Percentiles rank a stretch among this genome's conserved stretches.
Evolutionary conservation across 1,139 yeast species (phyloP).

Genomic region (Wickerhamiella pararugosa): DNA sequence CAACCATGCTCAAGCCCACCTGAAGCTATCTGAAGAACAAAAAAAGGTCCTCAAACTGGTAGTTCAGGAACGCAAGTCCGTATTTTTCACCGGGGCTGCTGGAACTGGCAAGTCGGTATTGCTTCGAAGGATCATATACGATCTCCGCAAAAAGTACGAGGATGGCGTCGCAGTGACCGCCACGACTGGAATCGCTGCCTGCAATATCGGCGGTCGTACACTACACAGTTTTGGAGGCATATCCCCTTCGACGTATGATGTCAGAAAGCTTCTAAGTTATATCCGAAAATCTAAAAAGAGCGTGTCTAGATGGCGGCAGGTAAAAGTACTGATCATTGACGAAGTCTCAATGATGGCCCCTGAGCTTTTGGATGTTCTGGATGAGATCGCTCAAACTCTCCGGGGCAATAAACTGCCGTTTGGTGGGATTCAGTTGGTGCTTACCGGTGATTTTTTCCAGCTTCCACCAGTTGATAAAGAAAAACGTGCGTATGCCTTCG

Average conservation of each 20-base stretch:
- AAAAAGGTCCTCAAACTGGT: conserved; percentile 50
- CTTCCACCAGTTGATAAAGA: conserved; percentile 62
- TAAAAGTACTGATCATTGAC: conserved; percentile 60
- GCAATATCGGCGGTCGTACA: conserved; percentile 79
- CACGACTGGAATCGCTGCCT: conserved; percentile 85
- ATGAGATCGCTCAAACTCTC: conserved; percentile 44
- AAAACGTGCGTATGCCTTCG: conserved; percentile 32
- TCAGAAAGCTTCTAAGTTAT: conserved; percentile 34
- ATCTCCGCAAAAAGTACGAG: conserved; percentile 35
- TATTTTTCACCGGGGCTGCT: conserved; percentile 89
- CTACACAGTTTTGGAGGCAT: conserved; percentile 78
- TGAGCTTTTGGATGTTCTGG: conserved; percentile 51
- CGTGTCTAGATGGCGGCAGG: conserved; percentile 42
- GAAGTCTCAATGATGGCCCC: conserved; percentile 88
- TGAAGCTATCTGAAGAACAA: conserved; percentile 50
- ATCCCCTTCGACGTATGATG: conserved; percentile 46
- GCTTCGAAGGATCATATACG: conserved; percentile 51
- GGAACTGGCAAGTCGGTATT: conserved; percentile 90
- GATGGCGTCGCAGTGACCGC: conserved; percentile 65
- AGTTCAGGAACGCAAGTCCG: conserved; percentile 35
- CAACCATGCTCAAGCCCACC: not conserved
- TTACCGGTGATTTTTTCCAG: conserved; percentile 86
- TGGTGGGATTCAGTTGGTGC: conserved; percentile 77
- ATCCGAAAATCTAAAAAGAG: conserved; percentile 39
- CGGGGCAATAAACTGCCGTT: conserved; percentile 41